phyloP scores from a whole-genome alignment of 768 basidiomycete genomes.

The Leucocoprinus leucothites region DNA sequence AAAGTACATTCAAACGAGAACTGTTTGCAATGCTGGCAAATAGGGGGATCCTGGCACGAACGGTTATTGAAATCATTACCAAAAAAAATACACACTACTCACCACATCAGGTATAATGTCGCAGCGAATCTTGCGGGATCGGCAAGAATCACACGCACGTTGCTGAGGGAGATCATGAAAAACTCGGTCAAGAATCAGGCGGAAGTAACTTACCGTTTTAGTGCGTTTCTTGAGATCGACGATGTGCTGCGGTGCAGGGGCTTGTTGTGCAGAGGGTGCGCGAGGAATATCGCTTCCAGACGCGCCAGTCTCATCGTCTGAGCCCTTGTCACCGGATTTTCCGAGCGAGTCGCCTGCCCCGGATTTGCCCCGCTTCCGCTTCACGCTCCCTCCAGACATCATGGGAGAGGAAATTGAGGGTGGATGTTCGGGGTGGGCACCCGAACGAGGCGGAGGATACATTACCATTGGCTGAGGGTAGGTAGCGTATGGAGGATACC shows the following conservation, averaged over 20 bases:
- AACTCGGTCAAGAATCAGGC: conserved; percentile 8
- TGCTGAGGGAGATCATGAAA: conserved; percentile 27
- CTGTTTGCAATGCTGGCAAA: conserved; percentile 94
- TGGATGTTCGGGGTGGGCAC: conserved; percentile 32
- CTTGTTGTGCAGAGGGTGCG: conserved; percentile 25
- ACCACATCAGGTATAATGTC: conserved; percentile 75
- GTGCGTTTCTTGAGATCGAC: conserved; percentile 82
- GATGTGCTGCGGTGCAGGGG: conserved; percentile 22
- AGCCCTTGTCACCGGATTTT: conserved; percentile 45
- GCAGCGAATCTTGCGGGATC: conserved; percentile 91
- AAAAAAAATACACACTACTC: conserved; percentile 7
- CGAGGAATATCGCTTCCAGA: conserved; percentile 46
- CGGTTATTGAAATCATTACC: conserved; percentile 3
- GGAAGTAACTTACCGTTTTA: conserved; percentile 60
- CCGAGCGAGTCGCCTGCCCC: conserved; percentile 28
- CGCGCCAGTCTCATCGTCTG: conserved; percentile 58
- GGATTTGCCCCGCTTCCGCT: conserved; percentile 61
- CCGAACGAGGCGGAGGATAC: conserved; percentile 48
- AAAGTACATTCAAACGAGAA: conserved; percentile 94
- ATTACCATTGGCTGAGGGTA: conserved; percentile 72
- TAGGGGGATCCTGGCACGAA: conserved; percentile 53
- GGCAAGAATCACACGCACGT: conserved; percentile 90
- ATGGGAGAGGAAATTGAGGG: conserved; percentile 31
- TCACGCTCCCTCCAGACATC: conserved; percentile 36
- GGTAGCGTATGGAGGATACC: conserved; percentile 59